Evolutionary conservation across 148 eudicot genomes (phyloP), one percentile per base, ranked within the genome.

Genomic region (Chenopodium quinoa): DNA sequence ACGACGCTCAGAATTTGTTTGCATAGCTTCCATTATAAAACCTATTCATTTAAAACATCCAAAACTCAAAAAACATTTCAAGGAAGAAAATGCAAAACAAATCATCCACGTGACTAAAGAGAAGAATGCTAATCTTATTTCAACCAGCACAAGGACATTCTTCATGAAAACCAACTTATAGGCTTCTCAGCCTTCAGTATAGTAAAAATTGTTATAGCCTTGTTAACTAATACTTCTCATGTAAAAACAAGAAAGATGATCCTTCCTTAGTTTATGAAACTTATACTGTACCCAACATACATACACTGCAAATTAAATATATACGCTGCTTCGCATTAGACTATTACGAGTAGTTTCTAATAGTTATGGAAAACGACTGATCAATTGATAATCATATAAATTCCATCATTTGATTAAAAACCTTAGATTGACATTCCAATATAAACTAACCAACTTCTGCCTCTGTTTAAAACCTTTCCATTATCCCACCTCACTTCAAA

Each of bases 11-110:
- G 86, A 16, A 78, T 71, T 79, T 60, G 71, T 76, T 52, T 76
- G 71, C 29, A 85, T 31, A 52, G 83, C 70, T 23, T 91, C 97
- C 97, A 91, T 92, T 70, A 25, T 54, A 1, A 25, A 14, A 67
- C 50, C 83, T 81, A 46, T 32, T 16, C 22, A 20, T 3, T 40
- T 40, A 66, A 19, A 37, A 65, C 4, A 29, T 54, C n/a, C 22
- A 23, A 46, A 31, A 52, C 29, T 8, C 52, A 75, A 52, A 48
- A 34, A 32, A 75, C 34, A 54, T 3, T 31, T 23, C 19, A 75
- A 52, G 22, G 40, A 16, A 19, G 8, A 47, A 29, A 78, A 46
- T 8, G 22, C n/a, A 25, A 52, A 74, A 4, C 12, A n/a, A 74
- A 4, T 44, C 9, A n/a, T 62, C 66, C 66, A 20, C 1, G 19